Base-by-base conservation (phyloP, 148 eudicot species). In the Suaeda aralocaspica region DNA sequence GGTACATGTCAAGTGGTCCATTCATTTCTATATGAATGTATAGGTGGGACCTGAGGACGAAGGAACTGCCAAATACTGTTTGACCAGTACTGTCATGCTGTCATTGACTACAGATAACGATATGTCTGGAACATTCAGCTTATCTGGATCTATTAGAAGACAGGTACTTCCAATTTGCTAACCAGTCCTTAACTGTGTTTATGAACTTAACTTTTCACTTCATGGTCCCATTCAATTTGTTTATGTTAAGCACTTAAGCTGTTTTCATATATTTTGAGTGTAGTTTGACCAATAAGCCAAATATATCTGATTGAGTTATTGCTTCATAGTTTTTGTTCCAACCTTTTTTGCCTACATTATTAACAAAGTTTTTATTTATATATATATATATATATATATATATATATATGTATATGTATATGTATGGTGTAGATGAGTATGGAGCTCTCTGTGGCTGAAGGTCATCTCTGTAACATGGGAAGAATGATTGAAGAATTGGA, bases 381-480 rank as follows among this genome's bases (percentile, higher is more conserved):
- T n/a, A n/a, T n/a, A n/a, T n/a, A n/a, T n/a, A n/a, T n/a, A n/a
- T n/a, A n/a, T n/a, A n/a, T n/a, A n/a, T n/a, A n/a, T n/a, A n/a
- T n/a, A n/a, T n/a, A n/a, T 29, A 58, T 29, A 39, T 55, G 7
- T 66, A 59, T 28, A 30, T 9, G 41, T 71, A 16, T 39, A 34
- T 31, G 1, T 57, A 15, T 16, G 41, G n/a, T 22, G 29, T 78
- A 94, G 98, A 94, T 94, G 98, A 94, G 67, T 78, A 85, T 87
- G 92, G 82, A 94, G 64, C 88, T 91, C 70, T 79, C 89, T 14
- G 85, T 91, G 28, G 86, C 88, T 45, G 98, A 94, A 68, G 97
- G 96, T 68, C 98, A 94, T 76, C 87, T 94, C 39, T 89, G 92
- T 75, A 94, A 91, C 84, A 94, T 94, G 98, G 98, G 98, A 84